These are phyloP conservation scores for Trametes sp. DNA, from an alignment of 1,284 basidiomycete species.

Conservation along the genomic window DNA sequence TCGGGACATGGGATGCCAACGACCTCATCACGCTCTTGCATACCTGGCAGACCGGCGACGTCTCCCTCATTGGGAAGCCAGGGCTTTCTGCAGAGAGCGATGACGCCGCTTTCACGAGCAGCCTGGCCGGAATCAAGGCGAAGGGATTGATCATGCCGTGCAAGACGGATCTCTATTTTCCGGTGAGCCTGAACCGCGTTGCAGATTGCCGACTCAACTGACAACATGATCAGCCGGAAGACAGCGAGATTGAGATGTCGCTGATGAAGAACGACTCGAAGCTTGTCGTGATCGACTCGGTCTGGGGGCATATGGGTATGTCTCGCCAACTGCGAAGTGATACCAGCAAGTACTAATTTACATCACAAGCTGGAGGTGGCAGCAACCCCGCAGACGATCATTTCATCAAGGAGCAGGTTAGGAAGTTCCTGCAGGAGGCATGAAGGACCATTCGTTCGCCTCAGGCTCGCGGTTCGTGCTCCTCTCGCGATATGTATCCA, in stretches of 20 bases:
- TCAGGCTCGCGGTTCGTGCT: too few relatives aligned
- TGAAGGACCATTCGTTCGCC: neutral
- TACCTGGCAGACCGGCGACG: conserved; percentile 66
- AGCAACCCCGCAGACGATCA: conserved; percentile 32
- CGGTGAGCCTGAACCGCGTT: conserved; percentile 31
- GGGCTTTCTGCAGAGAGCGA: conserved; percentile 34
- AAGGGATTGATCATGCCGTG: conserved; percentile 53
- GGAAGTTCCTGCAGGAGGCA: conserved; percentile 30
- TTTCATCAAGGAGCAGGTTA: conserved; percentile 35
- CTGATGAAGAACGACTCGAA: conserved; percentile 50
- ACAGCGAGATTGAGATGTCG: conserved; percentile 57
- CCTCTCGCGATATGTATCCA: too few relatives aligned
- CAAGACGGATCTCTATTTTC: conserved; percentile 64
- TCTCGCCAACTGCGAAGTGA: neutral
- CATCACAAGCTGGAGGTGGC: conserved; percentile 35
- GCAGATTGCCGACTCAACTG: neutral
- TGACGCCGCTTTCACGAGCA: conserved; percentile 50
- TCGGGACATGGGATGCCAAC: conserved; percentile 62
- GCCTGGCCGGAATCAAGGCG: conserved; percentile 50
- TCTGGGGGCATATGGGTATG: conserved; percentile 66
- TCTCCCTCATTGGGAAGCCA: conserved; percentile 48
- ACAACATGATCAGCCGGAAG: conserved; percentile 56
- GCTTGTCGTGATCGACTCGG: conserved; percentile 59
- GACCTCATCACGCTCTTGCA: conserved; percentile 58
- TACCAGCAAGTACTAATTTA: neutral